A percentile compares a stretch with the other conserved stretches of the same genome.
Conservation (phyloP, 2,329 filamentous ascomycete species). For the Emmonsia crescens region DNA sequence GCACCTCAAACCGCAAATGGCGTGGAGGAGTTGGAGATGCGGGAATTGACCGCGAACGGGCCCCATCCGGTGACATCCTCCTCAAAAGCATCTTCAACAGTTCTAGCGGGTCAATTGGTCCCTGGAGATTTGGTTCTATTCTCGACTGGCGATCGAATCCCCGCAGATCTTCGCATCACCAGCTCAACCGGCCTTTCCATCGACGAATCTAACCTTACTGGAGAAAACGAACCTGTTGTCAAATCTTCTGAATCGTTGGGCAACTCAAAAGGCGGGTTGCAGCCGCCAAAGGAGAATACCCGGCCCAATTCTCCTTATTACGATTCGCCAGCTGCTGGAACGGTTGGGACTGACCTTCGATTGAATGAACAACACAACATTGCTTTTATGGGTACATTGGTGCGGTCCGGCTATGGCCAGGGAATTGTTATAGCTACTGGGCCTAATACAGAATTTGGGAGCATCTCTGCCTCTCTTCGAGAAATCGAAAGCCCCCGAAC, state of each 20-base stretch:
- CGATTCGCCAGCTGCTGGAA: slow-evolving; percentile 47
- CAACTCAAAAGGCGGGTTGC: slow-evolving; percentile 21
- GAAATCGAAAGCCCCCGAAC: slow-evolving; percentile 93
- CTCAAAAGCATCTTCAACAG: slow-evolving; percentile 69
- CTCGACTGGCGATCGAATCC: slow-evolving; percentile 90
- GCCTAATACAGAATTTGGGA: slow-evolving; percentile 86
- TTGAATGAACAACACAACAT: slow-evolving; percentile 76
- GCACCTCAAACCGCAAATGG: slow-evolving; percentile 14
- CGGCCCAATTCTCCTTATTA: slow-evolving; percentile 45
- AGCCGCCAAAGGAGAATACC: slow-evolving; percentile 21
- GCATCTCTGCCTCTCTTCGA: slow-evolving; percentile 85
- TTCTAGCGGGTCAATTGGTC: slow-evolving; percentile 78
- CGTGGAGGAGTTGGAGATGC: slow-evolving; percentile 39
- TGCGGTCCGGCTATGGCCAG: slow-evolving; percentile 89
- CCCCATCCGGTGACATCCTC: slow-evolving; percentile 50
- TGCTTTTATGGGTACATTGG: slow-evolving; percentile 94
- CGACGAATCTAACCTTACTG: slow-evolving; percentile 92
- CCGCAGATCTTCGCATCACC: slow-evolving; percentile 89
- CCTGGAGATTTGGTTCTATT: slow-evolving; percentile 89
- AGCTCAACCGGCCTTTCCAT: slow-evolving; percentile 82
- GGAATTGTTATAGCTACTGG: slow-evolving; percentile 97
- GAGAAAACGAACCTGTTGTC: slow-evolving; percentile 85
- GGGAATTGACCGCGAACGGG: slow-evolving; percentile 35
- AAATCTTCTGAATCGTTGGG: slow-evolving; percentile 58
- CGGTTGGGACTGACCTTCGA: slow-evolving; percentile 53